Evolutionary conservation across 2,329 filamentous ascomycete genomes (phyloP), one percentile per base, ranked within the genome.

Genomic region (Penicillium paneum): DNA sequence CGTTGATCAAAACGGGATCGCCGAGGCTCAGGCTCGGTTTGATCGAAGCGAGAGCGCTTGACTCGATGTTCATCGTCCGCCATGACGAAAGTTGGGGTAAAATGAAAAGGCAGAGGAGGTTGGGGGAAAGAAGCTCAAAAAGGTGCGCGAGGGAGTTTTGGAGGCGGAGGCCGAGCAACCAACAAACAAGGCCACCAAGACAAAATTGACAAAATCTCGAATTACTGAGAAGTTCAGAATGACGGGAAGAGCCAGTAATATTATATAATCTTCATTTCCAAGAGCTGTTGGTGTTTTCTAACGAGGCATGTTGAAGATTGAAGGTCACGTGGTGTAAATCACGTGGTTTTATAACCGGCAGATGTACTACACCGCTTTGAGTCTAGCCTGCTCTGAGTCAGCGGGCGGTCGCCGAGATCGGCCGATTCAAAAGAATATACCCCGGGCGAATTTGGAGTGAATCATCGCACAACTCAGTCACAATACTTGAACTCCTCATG

Each of bases 21-120:
- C 67, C 86, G 87, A 54, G 88, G 85, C 68, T 94, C 90, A 6
- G 89, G 86, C 71, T 93, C 90, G 43, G 86, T 94, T 74, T 95
- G 90, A 71, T 97, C 93, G 75, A 97, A 97, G 73, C 93, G 91
- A 69, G 91, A 96, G 59, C 91, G 88, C 80, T 96, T 96, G 57
- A 80, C 78, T 57, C 85, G 84, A 70, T 86, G 83, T 64, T 92
- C 89, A 60, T 87, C 81, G 67, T 94, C 90, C 63, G 89, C 85
- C 91, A 96, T 91, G 43, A 57, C 56, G 54, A 36, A 32, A 35
- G 24, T 36, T 31, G 21, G 45, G 36, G 41, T 41, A 42, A 44
- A 44, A 44, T 39, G 28, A 35, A 36, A 29, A 39, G 36, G 29
- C 13, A 48, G 21, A 48, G 34, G 26, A 45, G 50, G 38, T 46